Base-by-base conservation (phyloP, 169 alveolate genomes). In the Cryptosporidium ubiquitum region DNA sequence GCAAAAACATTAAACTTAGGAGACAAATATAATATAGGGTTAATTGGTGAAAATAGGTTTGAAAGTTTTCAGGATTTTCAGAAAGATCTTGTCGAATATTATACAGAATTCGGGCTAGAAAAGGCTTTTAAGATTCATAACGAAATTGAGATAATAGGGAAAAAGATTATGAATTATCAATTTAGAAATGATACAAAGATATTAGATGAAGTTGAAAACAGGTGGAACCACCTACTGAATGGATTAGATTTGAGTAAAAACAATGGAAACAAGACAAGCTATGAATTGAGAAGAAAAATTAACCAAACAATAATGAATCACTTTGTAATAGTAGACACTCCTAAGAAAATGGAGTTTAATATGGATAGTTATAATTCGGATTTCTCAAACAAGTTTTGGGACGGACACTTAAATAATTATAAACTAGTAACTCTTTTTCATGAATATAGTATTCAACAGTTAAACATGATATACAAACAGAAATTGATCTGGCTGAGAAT, bases 361-460 rank as follows among this genome's bases (percentile, higher is more conserved):
- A 26, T 44, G 37, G 26, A 64, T 23, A 31, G 40, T 3, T 79
- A 61, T 20, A 61, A 39, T 42, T 60, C 66, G 14, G 75, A 79
- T n/a, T 79, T 79, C 7, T 39, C 55, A 9, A 47, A 40, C 35
- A 9, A 31, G 26, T 79, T 61, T 58, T 79, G 89, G 89, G 40
- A 49, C 5, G 26, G 26, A 0, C 61, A 37, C 61, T 57, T 79
- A 33, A 7, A n/a, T 16, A 20, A 64, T 42, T 29, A 44, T 29
- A 39, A 64, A 5, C 16, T 79, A 26, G 4, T 79, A 10, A 42
- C 7, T 12, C 37, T 60, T 61, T 44, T 79, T 33, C 44, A 64
- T 16, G 89, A 79, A 12, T 79, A 79, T 39, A 44, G 29, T 9
- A n/a, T 42, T 18, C 42, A 42, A n/a, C 89, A 79, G 66, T n/a